A percentile compares a stretch with the other conserved stretches of the same genome.
phyloP scores from a whole-genome alignment of 73 alveolate genomes.

The Tetrahymena elliotti region DNA sequence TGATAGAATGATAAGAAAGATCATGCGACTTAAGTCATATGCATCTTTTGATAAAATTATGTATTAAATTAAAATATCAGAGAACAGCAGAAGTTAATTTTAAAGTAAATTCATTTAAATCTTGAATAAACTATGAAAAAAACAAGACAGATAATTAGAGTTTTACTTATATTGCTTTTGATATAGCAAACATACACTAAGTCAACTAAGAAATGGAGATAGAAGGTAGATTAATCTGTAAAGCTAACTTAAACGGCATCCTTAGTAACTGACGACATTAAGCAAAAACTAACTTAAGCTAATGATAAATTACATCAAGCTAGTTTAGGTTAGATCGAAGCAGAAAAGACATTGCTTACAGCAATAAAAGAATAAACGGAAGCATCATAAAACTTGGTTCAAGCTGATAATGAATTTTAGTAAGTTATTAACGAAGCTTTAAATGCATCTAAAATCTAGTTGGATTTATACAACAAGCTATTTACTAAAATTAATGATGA shows the following conservation, averaged over 20 bases:
- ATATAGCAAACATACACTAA: neutral
- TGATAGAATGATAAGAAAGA: neutral
- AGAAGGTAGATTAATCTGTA: neutral
- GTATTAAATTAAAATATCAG: neutral
- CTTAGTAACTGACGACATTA: neutral
- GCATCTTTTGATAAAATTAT: too few relatives aligned
- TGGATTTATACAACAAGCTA: neutral
- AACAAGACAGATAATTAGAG: neutral
- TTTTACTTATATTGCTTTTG: neutral
- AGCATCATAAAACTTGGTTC: neutral
- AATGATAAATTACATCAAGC: neutral
- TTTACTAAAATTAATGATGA: neutral
- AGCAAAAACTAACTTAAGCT: neutral
- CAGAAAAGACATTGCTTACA: neutral
- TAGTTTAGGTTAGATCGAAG: neutral
- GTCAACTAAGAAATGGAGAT: neutral
- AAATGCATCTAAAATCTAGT: neutral
- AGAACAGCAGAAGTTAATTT: neutral
- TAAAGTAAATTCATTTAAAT: neutral
- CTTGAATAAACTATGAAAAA: neutral
- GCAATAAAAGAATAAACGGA: neutral
- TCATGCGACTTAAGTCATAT: neutral
- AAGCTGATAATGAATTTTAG: neutral
- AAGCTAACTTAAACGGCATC: neutral
- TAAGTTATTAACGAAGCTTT: neutral